Evolutionary conservation across 805 yeast species (phyloP).

Genomic region (Torulaspora microellipsoides): DNA sequence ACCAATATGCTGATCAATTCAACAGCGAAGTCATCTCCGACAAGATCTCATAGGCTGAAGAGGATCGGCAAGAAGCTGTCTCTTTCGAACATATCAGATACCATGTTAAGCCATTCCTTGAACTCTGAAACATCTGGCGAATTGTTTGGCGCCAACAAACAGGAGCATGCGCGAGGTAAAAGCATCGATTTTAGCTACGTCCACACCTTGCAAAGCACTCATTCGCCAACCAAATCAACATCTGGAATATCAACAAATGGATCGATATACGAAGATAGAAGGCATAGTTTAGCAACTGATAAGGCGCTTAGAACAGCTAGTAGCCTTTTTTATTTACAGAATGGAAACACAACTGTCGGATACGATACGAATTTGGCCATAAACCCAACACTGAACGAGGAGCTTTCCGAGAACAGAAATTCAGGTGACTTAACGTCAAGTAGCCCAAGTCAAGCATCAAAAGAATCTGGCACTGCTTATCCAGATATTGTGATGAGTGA

Average conservation of each 20-base stretch:
- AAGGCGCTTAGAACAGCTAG: conserved; percentile 13
- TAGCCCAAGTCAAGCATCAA: conserved; percentile 9
- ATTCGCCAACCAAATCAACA: conserved; percentile 33
- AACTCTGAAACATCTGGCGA: conserved; percentile 8
- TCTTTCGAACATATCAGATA: conserved; percentile 29
- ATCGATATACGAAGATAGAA: conserved; percentile 10
- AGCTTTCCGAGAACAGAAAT: conserved; percentile 1
- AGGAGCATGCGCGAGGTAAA: conserved; percentile 23
- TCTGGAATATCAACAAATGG: conserved; percentile 15
- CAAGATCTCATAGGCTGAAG: conserved; percentile 25
- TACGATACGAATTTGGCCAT: conserved; percentile 1
- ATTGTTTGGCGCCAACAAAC: conserved; percentile 1
- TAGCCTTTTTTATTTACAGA: conserved; percentile 13
- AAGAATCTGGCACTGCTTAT: conserved; percentile 16
- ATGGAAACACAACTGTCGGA: conserved; percentile 8
- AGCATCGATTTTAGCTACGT: conserved; percentile 33
- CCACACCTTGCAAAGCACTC: conserved; percentile 28
- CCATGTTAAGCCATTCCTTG: conserved; percentile 10
- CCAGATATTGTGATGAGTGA: conserved; percentile 31
- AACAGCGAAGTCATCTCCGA: conserved; percentile 29
- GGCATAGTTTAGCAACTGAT: conserved; percentile 18
- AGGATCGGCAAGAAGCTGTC: conserved; percentile 32
- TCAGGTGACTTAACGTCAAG: conserved; percentile 6
- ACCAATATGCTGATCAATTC: conserved; percentile 6
- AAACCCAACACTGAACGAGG: conserved; percentile 7